Evolutionary conservation across 495 filamentous ascomycete species (phyloP).

Genomic region (Cercophora samala): DNA sequence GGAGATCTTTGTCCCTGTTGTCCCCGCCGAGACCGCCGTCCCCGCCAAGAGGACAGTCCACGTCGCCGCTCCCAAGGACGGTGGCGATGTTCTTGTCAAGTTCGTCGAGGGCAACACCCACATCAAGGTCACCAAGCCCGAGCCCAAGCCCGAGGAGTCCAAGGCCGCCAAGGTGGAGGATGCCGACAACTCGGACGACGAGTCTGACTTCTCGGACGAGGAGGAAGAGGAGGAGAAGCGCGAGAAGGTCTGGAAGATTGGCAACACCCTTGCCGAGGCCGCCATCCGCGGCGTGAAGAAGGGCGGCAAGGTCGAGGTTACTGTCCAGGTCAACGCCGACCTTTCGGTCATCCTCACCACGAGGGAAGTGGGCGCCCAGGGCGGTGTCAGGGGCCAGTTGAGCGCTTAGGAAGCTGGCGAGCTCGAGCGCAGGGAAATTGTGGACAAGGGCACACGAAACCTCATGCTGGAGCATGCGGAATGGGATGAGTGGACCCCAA

Average conservation of each 20-base stretch:
- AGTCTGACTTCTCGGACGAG: constrained; percentile 59
- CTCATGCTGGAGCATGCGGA: background rate
- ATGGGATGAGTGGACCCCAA: background rate
- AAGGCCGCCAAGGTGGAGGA: constrained; percentile 42
- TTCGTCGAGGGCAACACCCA: constrained; percentile 80
- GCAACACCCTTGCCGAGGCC: constrained; percentile 79
- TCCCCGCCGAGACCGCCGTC: constrained; percentile 81
- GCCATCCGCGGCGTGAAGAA: constrained; percentile 79
- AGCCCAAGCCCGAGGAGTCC: constrained; percentile 68
- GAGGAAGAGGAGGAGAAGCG: constrained; percentile 83
- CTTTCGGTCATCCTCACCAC: constrained; percentile 72
- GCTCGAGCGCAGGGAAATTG: background rate
- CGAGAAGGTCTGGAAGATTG: constrained; percentile 90
- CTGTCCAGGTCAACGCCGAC: constrained; percentile 77
- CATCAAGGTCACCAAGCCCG: constrained; percentile 86
- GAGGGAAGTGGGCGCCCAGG: constrained; percentile 81
- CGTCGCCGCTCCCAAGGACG: constrained; percentile 67
- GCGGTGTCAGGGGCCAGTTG: constrained; percentile 65
- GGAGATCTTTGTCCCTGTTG: constrained; percentile 70
- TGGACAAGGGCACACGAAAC: background rate
- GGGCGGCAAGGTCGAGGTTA: constrained; percentile 87
- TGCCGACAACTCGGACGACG: constrained; percentile 47
- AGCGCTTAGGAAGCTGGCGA: background rate
- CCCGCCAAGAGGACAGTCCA: constrained; percentile 80
- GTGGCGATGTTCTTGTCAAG: constrained; percentile 81